Evolutionary conservation across 2,329 filamentous ascomycete species (phyloP), one percentile per base, ranked within the genome.

Genomic region (Diaporthe amygdali): DNA sequence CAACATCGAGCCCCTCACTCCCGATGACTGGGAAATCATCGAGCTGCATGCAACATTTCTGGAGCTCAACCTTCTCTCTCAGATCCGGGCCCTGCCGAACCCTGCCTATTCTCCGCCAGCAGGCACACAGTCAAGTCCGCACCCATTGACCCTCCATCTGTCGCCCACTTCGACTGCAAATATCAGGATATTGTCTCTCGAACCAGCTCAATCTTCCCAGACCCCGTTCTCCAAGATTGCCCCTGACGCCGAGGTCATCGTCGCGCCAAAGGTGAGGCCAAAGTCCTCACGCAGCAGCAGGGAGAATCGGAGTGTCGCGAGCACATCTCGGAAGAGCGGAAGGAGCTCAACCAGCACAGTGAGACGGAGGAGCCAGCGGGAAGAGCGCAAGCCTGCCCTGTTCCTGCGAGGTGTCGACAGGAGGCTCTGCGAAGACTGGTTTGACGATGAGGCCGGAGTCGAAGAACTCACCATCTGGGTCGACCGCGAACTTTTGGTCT

Each of bases 11-110:
- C 96, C 96, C 41, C 83, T 98, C 77, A 98, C 96, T 0, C 91
- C 96, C 1, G 94, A 97, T 71, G 96, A 99, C 80, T 99, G 96
- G 96, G 96, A 99, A 82, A 97, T 98, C 77, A 98, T 99, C 76
- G 96, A 99, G 82, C 86, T 99, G 2, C 96, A 99, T 84, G 96
- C 96, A 6, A 96, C 93, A 20, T 99, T 98, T 78, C 86, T 99
- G 64, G 96, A 99, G 79, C 87, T 98, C 74, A 98, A 99, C 81
- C 91, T 99, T 66, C 86, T 97, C 39, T 93, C 92, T 54, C 96
- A 99, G 83, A 95, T 99, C 76, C 92, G 96, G 77, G 96, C 96
- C 22, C 86, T 99, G 27, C 96, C 96, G 30, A 98, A 98, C 80
- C 96, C 96, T 22, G 85, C 88, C 30, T 93, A 90, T 79, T 85